phyloP scores from a whole-genome alignment of 257 asterid genomes.

The Plantago elongata region DNA sequence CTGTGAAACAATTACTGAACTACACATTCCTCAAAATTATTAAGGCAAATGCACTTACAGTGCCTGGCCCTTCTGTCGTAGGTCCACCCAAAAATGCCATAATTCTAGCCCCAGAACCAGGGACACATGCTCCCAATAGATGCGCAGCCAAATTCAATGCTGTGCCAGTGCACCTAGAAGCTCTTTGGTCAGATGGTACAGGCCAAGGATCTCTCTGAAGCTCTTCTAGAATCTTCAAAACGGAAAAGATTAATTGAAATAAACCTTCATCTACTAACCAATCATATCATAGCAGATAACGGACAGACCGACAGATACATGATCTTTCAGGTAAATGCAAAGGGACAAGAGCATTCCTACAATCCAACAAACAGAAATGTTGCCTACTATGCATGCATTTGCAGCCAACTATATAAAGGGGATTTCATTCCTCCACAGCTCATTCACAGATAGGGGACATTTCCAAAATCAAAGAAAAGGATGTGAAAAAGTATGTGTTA shows the following conservation, averaged over 20 bases:
- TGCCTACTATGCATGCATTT: too few species aligned
- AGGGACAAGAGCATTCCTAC: too few species aligned
- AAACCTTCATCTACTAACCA: conserved; percentile 18
- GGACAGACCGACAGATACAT: neutral
- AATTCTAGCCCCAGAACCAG: conserved; percentile 96
- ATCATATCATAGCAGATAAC: neutral
- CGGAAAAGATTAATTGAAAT: conserved; percentile 19
- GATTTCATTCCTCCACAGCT: too few species aligned
- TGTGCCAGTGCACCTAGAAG: conserved; percentile 90
- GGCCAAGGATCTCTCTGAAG: conserved; percentile 99
- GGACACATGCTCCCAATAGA: conserved; percentile 89
- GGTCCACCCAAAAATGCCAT: conserved; percentile 98
- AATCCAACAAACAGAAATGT: too few species aligned
- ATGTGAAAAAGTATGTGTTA: neutral
- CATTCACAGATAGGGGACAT: conserved; percentile 9
- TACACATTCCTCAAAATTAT: conserved; percentile 5
- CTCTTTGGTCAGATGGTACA: conserved; percentile 79
- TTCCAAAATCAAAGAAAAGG: conserved; percentile 7
- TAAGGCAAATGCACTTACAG: conserved; percentile 46
- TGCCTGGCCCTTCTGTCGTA: conserved; percentile 89
- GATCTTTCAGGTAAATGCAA: neutral
- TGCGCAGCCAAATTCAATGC: conserved; percentile 94
- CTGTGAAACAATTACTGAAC: neutral
- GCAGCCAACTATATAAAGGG: too few species aligned
- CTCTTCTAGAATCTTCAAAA: conserved; percentile 81